phyloP scores from a whole-genome alignment of 305 asterid genomes.

The Stenogyne calaminthoides region DNA sequence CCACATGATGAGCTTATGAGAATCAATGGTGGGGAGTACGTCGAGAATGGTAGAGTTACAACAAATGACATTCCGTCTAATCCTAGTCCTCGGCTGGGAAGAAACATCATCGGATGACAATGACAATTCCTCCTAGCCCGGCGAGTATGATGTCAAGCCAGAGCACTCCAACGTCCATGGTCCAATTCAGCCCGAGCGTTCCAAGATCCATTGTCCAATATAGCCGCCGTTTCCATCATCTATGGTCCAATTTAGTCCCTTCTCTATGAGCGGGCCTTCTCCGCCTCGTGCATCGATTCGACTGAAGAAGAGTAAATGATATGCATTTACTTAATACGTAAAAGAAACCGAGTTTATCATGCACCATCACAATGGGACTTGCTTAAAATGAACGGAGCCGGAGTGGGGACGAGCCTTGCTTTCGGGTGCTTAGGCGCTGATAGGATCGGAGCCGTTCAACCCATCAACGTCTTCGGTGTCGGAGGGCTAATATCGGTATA shows the following conservation, averaged over 20 bases:
- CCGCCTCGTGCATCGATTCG: too few species aligned
- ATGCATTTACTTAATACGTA: too few species aligned
- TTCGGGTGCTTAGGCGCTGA: slow-evolving; percentile 75
- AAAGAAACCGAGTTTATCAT: slow-evolving; percentile 27
- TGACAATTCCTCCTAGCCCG: slow-evolving; percentile 59
- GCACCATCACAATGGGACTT: slow-evolving; percentile 67
- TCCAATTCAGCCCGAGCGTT: slow-evolving; percentile 61
- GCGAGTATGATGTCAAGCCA: slow-evolving; percentile 56
- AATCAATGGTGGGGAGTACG: slow-evolving; percentile 55
- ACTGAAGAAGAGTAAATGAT: too few species aligned
- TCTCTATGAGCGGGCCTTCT: slow-evolving; percentile 48
- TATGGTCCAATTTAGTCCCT: slow-evolving; percentile 57
- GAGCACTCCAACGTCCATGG: slow-evolving; percentile 37
- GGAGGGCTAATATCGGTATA: slow-evolving; percentile 74
- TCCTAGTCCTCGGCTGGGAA: slow-evolving; percentile 36
- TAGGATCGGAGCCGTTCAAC: slow-evolving; percentile 83
- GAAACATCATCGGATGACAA: slow-evolving; percentile 36
- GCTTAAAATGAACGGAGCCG: slow-evolving; percentile 61
- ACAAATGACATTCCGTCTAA: slow-evolving; percentile 23
- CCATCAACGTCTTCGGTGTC: slow-evolving; percentile 78
- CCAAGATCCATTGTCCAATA: slow-evolving; percentile 44
- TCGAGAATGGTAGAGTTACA: slow-evolving; percentile 63
- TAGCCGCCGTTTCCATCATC: slow-evolving; percentile 47
- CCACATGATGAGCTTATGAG: slow-evolving; percentile 65
- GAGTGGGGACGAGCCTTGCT: slow-evolving; percentile 59